A percentile compares a stretch with the other conserved stretches of the same genome.
Conservation (phyloP, 352 stramenopile genomes). For the Peronospora farinosa region DNA sequence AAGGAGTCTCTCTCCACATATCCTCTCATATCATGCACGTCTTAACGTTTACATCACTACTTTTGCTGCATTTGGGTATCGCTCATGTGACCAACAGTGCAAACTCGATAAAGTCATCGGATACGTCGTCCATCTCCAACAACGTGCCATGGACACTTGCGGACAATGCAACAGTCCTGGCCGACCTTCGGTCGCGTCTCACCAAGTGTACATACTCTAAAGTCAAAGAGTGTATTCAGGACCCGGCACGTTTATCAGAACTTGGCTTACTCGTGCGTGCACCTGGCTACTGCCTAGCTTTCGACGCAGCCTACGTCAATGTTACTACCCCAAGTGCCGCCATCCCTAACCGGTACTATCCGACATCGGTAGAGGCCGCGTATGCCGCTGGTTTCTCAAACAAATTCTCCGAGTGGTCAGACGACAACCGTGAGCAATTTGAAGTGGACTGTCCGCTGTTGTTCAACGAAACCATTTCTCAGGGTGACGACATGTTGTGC, state of each 20-base stretch:
- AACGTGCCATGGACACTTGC: conserved; percentile 36
- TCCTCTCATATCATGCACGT: conserved; percentile 9
- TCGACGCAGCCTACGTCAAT: conserved; percentile 47
- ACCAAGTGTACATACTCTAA: conserved; percentile 63
- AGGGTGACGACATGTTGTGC: conserved; percentile 47
- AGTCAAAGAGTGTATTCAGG: conserved; percentile 43
- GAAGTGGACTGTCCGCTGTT: conserved; percentile 54
- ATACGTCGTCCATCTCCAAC: conserved; percentile 19
- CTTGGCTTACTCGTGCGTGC: conserved; percentile 37
- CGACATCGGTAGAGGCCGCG: conserved; percentile 41
- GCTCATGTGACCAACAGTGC: conserved; percentile 7
- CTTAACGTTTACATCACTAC: conserved; percentile 11
- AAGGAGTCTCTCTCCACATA: conserved; percentile 9
- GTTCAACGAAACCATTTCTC: conserved; percentile 47
- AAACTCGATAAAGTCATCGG: conserved; percentile 7
- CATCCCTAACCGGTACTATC: conserved; percentile 50
- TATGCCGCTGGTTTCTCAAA: conserved; percentile 44
- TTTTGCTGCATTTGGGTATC: conserved; percentile 18
- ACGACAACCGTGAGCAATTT: conserved; percentile 48
- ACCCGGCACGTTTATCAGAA: conserved; percentile 27
- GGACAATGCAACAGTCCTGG: conserved; percentile 34
- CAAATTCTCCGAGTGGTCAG: conserved; percentile 58
- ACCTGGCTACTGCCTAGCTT: conserved; percentile 40
- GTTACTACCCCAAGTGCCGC: conserved; percentile 25
- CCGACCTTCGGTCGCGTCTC: conserved; percentile 28